These are phyloP conservation scores for Afroboletus lepidellus DNA, from an alignment of 1,284 basidiomycete species.

Conservation along the genomic window DNA sequence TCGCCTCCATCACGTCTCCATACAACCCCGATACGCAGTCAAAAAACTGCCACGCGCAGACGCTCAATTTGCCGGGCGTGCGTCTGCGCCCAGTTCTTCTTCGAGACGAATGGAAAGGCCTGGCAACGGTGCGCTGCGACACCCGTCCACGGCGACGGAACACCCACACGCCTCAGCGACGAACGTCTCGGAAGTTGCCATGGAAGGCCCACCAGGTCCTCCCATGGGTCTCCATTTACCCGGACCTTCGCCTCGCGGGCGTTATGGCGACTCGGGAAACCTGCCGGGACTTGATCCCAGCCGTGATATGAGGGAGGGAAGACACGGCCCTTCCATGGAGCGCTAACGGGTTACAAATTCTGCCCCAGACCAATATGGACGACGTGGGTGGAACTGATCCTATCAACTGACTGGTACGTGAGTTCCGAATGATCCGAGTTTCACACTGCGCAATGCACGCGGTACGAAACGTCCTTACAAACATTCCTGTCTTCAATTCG, in stretches of 20 bases:
- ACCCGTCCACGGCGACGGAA: conserved; percentile 22
- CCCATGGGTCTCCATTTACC: conserved; percentile 31
- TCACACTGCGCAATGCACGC: conserved; percentile 14
- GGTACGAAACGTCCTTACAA: conserved; percentile 5
- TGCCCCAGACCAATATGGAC: neutral
- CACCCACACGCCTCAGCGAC: conserved; percentile 22
- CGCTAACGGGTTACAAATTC: conserved; percentile 19
- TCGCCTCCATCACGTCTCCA: conserved; percentile 34
- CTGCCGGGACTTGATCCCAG: conserved; percentile 15
- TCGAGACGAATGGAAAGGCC: conserved; percentile 33
- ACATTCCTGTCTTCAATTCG: conserved; percentile 12
- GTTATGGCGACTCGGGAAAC: conserved; percentile 28
- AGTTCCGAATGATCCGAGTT: conserved; percentile 16
- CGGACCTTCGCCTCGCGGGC: conserved; percentile 26
- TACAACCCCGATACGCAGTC: conserved; percentile 37
- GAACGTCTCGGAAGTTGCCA: conserved; percentile 26
- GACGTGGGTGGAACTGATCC: conserved; percentile 3
- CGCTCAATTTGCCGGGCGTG: conserved; percentile 47
- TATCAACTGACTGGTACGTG: conserved; percentile 6
- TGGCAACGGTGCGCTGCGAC: conserved; percentile 29
- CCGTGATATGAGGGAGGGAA: conserved; percentile 30
- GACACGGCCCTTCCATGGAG: conserved; percentile 31
- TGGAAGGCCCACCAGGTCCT: conserved; percentile 29
- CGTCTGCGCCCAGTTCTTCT: conserved; percentile 45
- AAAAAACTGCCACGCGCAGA: conserved; percentile 58